Conservation (phyloP, 176 grass and related monocot species). For the Typha latifolia region DNA sequence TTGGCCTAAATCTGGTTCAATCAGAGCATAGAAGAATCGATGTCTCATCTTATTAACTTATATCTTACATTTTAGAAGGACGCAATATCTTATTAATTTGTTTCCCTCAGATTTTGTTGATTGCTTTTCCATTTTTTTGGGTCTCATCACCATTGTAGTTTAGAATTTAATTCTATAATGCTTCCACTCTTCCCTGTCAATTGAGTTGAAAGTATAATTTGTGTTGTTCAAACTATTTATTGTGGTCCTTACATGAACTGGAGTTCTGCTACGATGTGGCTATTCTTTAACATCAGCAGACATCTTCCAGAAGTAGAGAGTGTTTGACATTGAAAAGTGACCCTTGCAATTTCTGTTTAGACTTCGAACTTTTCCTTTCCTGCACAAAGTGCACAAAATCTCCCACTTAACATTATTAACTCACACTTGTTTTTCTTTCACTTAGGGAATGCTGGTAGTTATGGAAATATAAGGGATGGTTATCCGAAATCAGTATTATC, state of each 20-base stretch:
- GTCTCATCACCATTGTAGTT: no score
- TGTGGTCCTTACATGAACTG: neutral
- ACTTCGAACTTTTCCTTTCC: neutral
- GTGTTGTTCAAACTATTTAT: neutral
- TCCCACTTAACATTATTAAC: neutral
- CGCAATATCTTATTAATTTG: no score
- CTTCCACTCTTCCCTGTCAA: no score
- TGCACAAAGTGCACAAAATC: neutral
- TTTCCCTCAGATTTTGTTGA: no score
- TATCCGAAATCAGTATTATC: slow-evolving; percentile 69
- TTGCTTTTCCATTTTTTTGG: no score
- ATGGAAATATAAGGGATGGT: slow-evolving; percentile 44
- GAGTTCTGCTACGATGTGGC: neutral
- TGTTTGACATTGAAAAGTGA: neutral
- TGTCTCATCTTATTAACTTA: no score
- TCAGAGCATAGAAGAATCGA: no score
- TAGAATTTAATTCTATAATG: no score
- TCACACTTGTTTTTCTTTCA: neutral
- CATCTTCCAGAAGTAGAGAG: neutral
- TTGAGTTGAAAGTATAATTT: neutral
- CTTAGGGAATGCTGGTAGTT: slow-evolving; percentile 38
- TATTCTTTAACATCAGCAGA: neutral
- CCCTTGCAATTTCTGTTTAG: neutral
- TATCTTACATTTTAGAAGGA: no score
- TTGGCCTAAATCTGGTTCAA: no score